Base-by-base conservation (phyloP, 2,329 filamentous ascomycete genomes). In the Tolypocladium sp. region DNA sequence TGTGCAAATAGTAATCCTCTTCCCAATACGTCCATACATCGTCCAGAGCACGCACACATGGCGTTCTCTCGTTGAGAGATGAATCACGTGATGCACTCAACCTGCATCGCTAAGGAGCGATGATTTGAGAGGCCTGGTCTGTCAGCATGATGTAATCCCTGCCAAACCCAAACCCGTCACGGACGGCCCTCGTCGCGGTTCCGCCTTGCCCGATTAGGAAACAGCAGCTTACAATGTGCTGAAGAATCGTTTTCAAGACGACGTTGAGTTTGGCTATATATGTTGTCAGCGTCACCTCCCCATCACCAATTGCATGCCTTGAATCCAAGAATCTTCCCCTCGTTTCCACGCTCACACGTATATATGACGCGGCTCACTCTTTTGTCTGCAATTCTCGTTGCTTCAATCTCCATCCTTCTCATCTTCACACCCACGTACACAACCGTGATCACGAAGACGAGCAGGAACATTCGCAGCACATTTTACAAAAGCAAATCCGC, bases 361-460 rank as follows among this genome's bases (percentile, higher is more conserved):
- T 76, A 76, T 73, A 77, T 77, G 73, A 66, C 66, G 62, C 73
- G 71, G 53, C 62, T 71, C 65, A 62, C 66, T 62, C 63, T 69
- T 60, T 58, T 68, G 54, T 61, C 65, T 67, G 71, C 71, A 60
- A 67, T 74, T 70, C 66, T 76, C 56, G 67, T 72, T 64, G 67
- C 70, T 68, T 64, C 69, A 66, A 62, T 74, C 66, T 75, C 74
- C 68, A 75, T 74, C 65, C 64, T 71, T 65, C 65, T 69, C 67
- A 66, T 71, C 65, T 60, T 69, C 53, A 60, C 64, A 35, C 61
- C 58, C 59, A 67, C 55, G 37, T 38, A 55, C 54, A 52, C 56
- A 57, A 61, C 42, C 62, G 58, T 46, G 60, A 58, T 53, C 40
- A 59, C 63, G 46, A 61, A 22, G 56, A 61, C 22, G 38, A 63